phyloP scores from a whole-genome alignment of 2,329 filamentous ascomycete genomes.

The Plectosphaerella plurivora region DNA sequence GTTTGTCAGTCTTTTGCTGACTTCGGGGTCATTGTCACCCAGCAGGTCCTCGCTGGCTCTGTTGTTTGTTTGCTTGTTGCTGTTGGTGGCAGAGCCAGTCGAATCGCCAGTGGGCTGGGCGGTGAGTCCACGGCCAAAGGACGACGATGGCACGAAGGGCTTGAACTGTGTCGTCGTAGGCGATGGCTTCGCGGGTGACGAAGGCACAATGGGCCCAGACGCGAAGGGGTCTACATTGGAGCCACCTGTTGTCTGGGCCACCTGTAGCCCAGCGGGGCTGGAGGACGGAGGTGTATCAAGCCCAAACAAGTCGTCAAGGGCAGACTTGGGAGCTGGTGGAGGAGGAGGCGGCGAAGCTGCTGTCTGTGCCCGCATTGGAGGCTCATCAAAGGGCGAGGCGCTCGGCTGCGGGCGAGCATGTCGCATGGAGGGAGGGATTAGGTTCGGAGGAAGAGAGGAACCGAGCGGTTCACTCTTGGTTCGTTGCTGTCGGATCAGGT shows the following conservation, averaged over 20 bases:
- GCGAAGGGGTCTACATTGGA: conserved; percentile 64
- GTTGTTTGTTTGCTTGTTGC: conserved; percentile 26
- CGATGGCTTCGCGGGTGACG: conserved; percentile 50
- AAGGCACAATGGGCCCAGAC: conserved; percentile 41
- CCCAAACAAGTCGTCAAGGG: conserved; percentile 90
- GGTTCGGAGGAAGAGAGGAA: conserved; percentile 68
- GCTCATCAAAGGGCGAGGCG: conserved; percentile 46
- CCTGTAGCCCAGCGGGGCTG: conserved; percentile 53
- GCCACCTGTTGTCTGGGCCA: conserved; percentile 67
- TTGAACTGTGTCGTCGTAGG: conserved; percentile 62
- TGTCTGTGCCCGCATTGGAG: conserved; percentile 29
- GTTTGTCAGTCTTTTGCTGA: conserved; percentile 80
- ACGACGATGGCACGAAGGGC: conserved; percentile 87
- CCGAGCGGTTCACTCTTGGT: conserved; percentile 70
- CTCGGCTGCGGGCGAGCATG: conserved; percentile 41
- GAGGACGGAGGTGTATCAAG: conserved; percentile 57
- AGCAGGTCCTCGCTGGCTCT: conserved; percentile 69
- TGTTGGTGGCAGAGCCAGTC: conserved; percentile 32
- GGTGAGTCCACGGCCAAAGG: conserved; percentile 80
- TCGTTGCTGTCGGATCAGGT: conserved; percentile 86
- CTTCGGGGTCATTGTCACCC: conserved; percentile 84
- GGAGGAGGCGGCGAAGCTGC: conserved; percentile 33
- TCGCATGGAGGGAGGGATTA: conserved; percentile 85
- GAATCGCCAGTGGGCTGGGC: conserved; percentile 70
- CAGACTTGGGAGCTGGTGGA: conserved; percentile 63